Base-by-base conservation (phyloP, 2,329 filamentous ascomycete genomes). In the Pleomassaria siparia region DNA sequence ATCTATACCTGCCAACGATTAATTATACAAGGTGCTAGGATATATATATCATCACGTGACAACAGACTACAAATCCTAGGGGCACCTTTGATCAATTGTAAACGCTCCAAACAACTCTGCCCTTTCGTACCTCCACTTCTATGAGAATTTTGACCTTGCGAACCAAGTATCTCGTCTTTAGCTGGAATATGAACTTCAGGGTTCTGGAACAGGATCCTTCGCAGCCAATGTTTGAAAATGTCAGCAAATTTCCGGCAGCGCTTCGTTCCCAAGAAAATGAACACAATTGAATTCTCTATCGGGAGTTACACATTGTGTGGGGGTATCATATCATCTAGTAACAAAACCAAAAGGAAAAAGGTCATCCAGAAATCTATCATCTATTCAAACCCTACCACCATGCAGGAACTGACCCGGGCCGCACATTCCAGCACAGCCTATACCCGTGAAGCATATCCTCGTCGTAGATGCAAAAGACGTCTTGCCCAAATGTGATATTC, bases 291-390 rank as follows among this genome's bases (percentile, higher is more conserved):
- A 32, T 39, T 53, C n/a, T 56, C 46, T 56, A 46, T 50, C 41
- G 13, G 32, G 32, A 5, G 10, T 4, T 35, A 5, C 9, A n/a
- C 15, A n/a, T 32, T 9, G n/a, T 10, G 29, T 6, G 18, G 39
- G 54, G 54, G 54, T 57, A 57, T 57, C 54, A 57, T 46, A 32
- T 51, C 47, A 48, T 26, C 18, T 35, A n/a, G n/a, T n/a, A 20
- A 37, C 16, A 32, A 10, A 32, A n/a, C 18, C 26, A 37, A 37
- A 13, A 13, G 4, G 24, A 37, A 9, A 37, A 22, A 13, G 11
- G 18, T 13, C 12, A 24, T 37, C 35, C 35, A 37, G 37, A 50
- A 43, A 30, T 55, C 52, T 53, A 55, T 55, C 47, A 32, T 56
- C 47, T 48, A 50, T 48, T 44, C 21, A n/a, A n/a, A n/a, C n/a